phyloP scores from a whole-genome alignment of 257 asterid genomes.

The Nicotiana attenuata region DNA sequence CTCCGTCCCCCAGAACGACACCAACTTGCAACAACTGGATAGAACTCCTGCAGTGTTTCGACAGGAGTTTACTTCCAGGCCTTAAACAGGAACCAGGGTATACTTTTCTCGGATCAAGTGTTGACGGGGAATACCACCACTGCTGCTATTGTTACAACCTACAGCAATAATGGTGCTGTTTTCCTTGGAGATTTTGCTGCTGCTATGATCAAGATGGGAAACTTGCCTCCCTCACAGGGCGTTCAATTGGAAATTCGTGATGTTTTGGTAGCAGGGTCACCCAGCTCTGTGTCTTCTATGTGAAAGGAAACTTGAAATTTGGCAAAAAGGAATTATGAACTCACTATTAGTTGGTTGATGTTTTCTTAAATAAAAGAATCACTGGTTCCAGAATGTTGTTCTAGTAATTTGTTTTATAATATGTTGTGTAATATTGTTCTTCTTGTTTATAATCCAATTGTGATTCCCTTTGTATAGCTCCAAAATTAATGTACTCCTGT shows the following conservation, averaged over 20 bases:
- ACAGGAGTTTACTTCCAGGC: slow-evolving; percentile 2
- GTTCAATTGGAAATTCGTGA: background rate
- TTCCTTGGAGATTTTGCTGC: background rate
- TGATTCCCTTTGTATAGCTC: no score
- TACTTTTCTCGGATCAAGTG: slow-evolving; percentile 12
- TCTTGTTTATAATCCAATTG: no score
- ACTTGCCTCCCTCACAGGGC: slow-evolving; percentile 1
- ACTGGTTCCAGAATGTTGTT: background rate
- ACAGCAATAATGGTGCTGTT: background rate
- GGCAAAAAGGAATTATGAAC: no score
- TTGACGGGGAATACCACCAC: slow-evolving; percentile 3
- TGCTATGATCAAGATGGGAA: slow-evolving; percentile 4
- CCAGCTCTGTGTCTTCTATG: background rate
- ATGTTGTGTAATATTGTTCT: no score
- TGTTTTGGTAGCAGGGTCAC: background rate
- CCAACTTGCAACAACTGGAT: slow-evolving; percentile 5
- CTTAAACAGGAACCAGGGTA: background rate
- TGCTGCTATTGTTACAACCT: background rate
- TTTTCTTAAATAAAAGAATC: background rate
- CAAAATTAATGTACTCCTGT: no score
- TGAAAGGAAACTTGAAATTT: background rate
- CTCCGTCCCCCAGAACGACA: background rate
- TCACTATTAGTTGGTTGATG: no score
- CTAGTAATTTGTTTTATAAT: background rate
- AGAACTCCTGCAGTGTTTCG: background rate